These are phyloP conservation scores for Babesia gibsoni DNA, from an alignment of 169 alveolate species.

Conservation along the genomic window DNA sequence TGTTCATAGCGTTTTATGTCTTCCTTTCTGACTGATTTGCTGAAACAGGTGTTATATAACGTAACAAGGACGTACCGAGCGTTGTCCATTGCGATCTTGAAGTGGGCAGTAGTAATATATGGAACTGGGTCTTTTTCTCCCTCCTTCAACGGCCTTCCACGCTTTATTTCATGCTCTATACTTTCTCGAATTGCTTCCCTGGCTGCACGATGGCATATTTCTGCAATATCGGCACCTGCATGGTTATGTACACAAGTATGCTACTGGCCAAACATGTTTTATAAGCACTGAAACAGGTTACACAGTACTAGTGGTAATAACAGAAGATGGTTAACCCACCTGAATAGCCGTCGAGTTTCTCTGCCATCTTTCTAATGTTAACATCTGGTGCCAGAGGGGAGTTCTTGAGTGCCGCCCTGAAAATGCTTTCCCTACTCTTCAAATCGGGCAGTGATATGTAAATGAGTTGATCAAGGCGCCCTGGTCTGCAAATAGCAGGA, in stretches of 20 bases:
- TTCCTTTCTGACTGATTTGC: conserved; percentile 40
- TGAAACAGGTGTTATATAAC: neutral
- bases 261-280: neutral
- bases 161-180: conserved; percentile 63
- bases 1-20: conserved; percentile 55
- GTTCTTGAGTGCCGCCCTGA: conserved; percentile 87
- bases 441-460: conserved; percentile 93
- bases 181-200: conserved; percentile 91
- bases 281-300: too few species aligned
- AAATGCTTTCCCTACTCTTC: conserved; percentile 85
- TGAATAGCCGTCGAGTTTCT: conserved; percentile 87
- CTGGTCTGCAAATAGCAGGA: conserved; percentile 92
- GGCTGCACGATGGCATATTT: conserved; percentile 91
- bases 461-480: conserved; percentile 89
- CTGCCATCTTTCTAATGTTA: conserved; percentile 81
- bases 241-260: neutral
- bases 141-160: conserved; percentile 63
- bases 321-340: conserved; percentile 74
- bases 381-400: conserved; percentile 89
- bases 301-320: neutral
- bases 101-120: conserved; percentile 86
- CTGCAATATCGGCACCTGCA: conserved; percentile 91
- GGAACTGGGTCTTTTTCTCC: conserved; percentile 92
- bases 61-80: conserved; percentile 77
- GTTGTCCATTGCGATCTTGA: conserved; percentile 88